A percentile compares a stretch with the other conserved stretches of the same genome.
Evolutionary conservation across 2,329 filamentous ascomycete species (phyloP).

Genomic region (Claviceps lovelessii): DNA sequence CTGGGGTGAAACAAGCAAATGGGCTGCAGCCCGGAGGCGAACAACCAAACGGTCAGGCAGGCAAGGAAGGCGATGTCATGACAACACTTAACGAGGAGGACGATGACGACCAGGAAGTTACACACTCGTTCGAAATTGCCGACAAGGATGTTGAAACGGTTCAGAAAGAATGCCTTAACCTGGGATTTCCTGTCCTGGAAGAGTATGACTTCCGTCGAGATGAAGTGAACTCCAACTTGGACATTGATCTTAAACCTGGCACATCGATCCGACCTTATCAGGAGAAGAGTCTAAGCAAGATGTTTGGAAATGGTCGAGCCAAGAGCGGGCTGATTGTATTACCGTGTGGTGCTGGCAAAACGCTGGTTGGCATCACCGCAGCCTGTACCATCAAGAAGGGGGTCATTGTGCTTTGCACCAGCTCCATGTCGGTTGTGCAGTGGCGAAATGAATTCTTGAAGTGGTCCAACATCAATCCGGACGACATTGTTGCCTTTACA

Average conservation of each 20-base stretch:
- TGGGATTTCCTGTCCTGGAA: slow-evolving; percentile 78
- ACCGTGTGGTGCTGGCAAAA: slow-evolving; percentile 93
- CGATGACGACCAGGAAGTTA: slow-evolving; percentile 75
- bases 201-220: slow-evolving; percentile 97
- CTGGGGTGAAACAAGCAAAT: slow-evolving; percentile 64
- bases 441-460: slow-evolving; percentile 95
- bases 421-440: slow-evolving; percentile 93
- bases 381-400: slow-evolving; percentile 97
- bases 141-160: slow-evolving; percentile 73
- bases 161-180: slow-evolving; percentile 74
- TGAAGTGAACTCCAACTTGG: slow-evolving; percentile 72
- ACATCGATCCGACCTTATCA: slow-evolving; percentile 91
- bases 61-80: slow-evolving; percentile 54
- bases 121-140: slow-evolving; percentile 85
- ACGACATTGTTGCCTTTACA: slow-evolving; percentile 89
- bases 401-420: slow-evolving; percentile 87
- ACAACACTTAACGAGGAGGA: slow-evolving; percentile 68
- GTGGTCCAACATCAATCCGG: slow-evolving; percentile 89
- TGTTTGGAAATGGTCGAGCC: slow-evolving; percentile 96
- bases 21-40: slow-evolving; percentile 19
- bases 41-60: slow-evolving; percentile 32
- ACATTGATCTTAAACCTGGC: slow-evolving; percentile 81
- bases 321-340: slow-evolving; percentile 96
- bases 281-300: slow-evolving; percentile 94
- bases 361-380: slow-evolving; percentile 92